Evolutionary conservation across 2,329 filamentous ascomycete species (phyloP).

Genomic region (Talaromyces marneffei): DNA sequence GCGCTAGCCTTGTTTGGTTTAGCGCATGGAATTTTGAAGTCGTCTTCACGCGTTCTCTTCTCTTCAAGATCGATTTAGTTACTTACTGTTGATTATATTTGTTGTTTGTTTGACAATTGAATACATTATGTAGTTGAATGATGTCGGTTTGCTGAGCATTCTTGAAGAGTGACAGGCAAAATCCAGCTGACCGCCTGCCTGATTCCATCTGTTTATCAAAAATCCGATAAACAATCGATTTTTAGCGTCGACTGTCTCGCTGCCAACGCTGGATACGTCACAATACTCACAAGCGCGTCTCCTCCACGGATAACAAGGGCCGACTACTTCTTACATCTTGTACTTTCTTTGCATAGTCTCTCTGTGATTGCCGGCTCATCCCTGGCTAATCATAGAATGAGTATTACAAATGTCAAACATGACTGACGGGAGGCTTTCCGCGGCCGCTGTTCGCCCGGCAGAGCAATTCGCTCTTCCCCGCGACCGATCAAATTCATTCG

Average conservation of each 20-base stretch:
- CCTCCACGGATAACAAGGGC: not conserved
- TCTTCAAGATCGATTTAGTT: too few relatives aligned
- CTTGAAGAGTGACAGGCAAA: not conserved
- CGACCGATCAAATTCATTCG: not conserved
- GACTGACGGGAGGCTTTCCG: not conserved
- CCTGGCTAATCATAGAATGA: not conserved
- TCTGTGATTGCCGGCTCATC: not conserved
- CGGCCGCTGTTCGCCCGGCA: not conserved
- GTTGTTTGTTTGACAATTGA: too few relatives aligned
- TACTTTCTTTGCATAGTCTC: too few relatives aligned
- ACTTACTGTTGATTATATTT: not conserved
- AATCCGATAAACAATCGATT: constrained; percentile 1
- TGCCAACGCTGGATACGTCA: not conserved
- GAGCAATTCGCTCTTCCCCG: not conserved
- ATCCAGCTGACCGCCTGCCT: not conserved
- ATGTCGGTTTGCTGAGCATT: not conserved
- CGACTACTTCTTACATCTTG: not conserved
- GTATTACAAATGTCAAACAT: not conserved
- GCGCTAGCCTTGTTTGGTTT: not conserved
- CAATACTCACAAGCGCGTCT: not conserved
- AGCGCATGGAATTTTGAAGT: not conserved
- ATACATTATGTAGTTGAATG: not conserved
- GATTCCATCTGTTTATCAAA: not conserved
- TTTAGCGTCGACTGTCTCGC: not conserved
- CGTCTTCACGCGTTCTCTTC: not conserved